Conservation (phyloP, 208 protist species). For the Leishmania aethiopica region DNA sequence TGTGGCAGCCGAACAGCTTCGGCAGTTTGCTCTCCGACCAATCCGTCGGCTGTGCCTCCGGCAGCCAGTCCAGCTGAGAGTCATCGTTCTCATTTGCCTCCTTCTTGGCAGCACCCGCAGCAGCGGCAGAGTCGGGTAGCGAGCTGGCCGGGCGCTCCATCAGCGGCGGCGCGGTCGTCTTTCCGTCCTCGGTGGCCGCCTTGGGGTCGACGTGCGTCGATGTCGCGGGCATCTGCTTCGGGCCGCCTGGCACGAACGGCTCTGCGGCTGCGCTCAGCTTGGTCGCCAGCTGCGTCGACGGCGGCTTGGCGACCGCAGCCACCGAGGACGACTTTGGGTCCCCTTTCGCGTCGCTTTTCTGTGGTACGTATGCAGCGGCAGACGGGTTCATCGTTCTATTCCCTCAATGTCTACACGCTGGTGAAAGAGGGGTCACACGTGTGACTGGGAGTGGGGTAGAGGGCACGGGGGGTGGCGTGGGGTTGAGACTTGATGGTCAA, state of each 20-base stretch:
- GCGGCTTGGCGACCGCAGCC: constrained; percentile 4
- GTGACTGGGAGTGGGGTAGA: background rate
- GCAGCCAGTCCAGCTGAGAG: constrained; percentile 41
- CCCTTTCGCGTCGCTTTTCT: constrained; percentile 5
- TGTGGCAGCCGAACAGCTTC: constrained; percentile 59
- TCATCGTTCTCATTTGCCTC: constrained; percentile 24
- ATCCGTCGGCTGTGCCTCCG: constrained; percentile 38
- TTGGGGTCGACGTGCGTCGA: constrained; percentile 14
- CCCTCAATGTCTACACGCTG: background rate
- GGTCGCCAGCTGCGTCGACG: constrained; percentile 26
- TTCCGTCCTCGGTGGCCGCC: background rate
- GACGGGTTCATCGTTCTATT: constrained; percentile 51
- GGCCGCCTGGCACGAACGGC: constrained; percentile 61
- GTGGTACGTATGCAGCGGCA: constrained; percentile 60
- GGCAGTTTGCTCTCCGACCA: constrained; percentile 61
- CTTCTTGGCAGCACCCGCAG: constrained; percentile 20
- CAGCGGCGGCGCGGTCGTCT: background rate
- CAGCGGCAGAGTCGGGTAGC: constrained; percentile 1
- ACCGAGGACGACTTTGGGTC: constrained; percentile 2
- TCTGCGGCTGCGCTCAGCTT: constrained; percentile 60
- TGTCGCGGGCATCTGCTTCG: constrained; percentile 11
- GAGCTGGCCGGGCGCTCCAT: constrained; percentile 5
- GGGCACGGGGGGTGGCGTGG: background rate
- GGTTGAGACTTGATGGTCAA: background rate
- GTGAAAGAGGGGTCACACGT: background rate